phyloP scores from a whole-genome alignment of 768 basidiomycete genomes.

The Hemileccinum impolitum region DNA sequence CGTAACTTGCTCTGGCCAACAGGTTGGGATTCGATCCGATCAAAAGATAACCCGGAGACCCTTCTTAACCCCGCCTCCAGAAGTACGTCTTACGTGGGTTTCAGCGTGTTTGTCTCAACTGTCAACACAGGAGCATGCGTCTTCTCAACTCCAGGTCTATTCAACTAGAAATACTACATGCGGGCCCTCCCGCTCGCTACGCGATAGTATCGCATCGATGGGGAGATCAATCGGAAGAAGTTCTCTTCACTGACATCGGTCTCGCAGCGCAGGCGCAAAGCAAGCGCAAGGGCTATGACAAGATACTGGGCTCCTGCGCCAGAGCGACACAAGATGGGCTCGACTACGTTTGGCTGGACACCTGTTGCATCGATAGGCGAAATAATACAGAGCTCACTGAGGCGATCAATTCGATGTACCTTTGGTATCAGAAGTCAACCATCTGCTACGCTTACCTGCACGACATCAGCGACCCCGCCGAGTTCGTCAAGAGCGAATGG shows the following conservation, averaged over 20 bases:
- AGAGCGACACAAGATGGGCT: conserved; percentile 15
- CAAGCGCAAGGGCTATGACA: conserved; percentile 21
- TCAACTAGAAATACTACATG: conserved; percentile 16
- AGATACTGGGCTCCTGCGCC: conserved; percentile 19
- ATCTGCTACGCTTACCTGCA: conserved; percentile 29
- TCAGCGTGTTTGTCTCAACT: neutral
- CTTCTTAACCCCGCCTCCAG: neutral
- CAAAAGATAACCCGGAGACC: neutral
- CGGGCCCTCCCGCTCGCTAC: conserved; percentile 4
- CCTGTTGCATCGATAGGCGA: conserved; percentile 30
- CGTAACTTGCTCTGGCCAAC: no score
- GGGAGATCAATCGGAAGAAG: conserved; percentile 20
- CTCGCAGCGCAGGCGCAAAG: conserved; percentile 2
- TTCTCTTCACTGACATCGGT: conserved; percentile 25
- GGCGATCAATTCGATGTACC: conserved; percentile 33
- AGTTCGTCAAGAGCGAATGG: conserved; percentile 26
- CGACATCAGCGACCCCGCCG: conserved; percentile 17
- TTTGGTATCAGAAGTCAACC: conserved; percentile 28
- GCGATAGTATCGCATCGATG: conserved; percentile 30
- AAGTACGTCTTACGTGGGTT: conserved; percentile 3
- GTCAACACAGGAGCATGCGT: conserved; percentile 23
- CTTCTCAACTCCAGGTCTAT: conserved; percentile 18
- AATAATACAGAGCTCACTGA: conserved; percentile 28
- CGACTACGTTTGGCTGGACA: conserved; percentile 32
- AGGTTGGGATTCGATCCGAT: no score